Percentiles rank a stretch among this genome's conserved stretches.
Conservation (phyloP, 257 asterid genomes). For the Solanum virginianum region DNA sequence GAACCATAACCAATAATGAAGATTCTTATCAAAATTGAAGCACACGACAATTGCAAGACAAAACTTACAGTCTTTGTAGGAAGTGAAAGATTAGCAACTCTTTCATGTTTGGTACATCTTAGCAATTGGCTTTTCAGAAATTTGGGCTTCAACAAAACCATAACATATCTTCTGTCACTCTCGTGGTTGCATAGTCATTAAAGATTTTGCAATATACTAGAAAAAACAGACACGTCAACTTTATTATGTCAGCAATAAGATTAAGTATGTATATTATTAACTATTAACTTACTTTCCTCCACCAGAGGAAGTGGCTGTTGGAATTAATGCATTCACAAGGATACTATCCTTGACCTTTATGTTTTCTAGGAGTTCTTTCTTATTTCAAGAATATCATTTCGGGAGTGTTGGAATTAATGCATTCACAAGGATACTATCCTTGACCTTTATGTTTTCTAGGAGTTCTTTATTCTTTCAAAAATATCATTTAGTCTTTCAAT, state of each 20-base stretch:
- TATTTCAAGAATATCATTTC: too few relatives aligned
- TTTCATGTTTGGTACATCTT: conserved; percentile 82
- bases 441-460: too few relatives aligned
- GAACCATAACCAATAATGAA: conserved; percentile 1
- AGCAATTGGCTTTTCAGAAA: conserved; percentile 55
- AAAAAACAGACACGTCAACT: not conserved
- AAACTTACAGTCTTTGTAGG: conserved; percentile 69
- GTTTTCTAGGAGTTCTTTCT: too few relatives aligned
- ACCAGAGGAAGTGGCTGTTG: not conserved
- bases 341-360: too few relatives aligned
- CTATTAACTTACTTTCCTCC: not conserved
- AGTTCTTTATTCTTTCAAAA: too few relatives aligned
- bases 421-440: too few relatives aligned
- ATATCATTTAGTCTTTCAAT: too few relatives aligned
- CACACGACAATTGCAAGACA: not conserved
- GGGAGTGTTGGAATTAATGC: too few relatives aligned
- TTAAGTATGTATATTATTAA: not conserved
- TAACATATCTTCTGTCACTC: conserved; percentile 24
- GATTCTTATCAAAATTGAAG: not conserved
- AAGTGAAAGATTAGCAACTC: conserved; percentile 93
- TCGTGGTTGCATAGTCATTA: too few relatives aligned
- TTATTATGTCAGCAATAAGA: not conserved
- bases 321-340: too few relatives aligned
- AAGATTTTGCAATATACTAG: conserved; percentile 57
- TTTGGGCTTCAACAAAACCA: conserved; percentile 68